phyloP scores from a whole-genome alignment of 2,329 filamentous ascomycete species.

The Elsinoe fawcettii region DNA sequence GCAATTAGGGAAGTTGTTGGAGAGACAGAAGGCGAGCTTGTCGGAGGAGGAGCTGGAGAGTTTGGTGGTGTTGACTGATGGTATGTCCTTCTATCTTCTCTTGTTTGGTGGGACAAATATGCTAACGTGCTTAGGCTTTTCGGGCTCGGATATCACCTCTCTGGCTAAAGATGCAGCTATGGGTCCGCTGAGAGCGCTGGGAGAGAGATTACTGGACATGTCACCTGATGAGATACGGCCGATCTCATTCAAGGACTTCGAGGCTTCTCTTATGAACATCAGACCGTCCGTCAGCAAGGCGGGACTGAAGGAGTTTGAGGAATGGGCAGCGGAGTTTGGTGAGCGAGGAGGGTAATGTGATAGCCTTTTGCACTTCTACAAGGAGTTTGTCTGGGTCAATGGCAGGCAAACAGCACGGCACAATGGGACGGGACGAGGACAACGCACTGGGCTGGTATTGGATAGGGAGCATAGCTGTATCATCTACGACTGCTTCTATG shows the following conservation, averaged over 20 bases:
- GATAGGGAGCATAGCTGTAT: neutral
- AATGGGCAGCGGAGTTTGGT: conserved; percentile 89
- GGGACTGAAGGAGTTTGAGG: conserved; percentile 81
- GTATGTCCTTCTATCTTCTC: conserved; percentile 41
- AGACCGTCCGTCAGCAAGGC: conserved; percentile 81
- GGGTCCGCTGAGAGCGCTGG: conserved; percentile 83
- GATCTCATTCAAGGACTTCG: conserved; percentile 75
- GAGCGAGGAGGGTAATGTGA: conserved; percentile 67
- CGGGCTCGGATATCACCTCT: conserved; percentile 91
- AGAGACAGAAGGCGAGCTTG: conserved; percentile 79
- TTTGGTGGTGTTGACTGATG: conserved; percentile 75
- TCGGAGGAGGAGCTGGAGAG: conserved; percentile 61
- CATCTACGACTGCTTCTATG: neutral
- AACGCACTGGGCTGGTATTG: neutral
- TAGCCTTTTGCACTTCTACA: neutral
- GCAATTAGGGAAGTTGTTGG: conserved; percentile 71
- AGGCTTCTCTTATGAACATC: conserved; percentile 74
- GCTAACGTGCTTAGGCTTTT: conserved; percentile 61
- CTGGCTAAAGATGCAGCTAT: conserved; percentile 96
- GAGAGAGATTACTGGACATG: conserved; percentile 82
- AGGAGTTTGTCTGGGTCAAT: neutral
- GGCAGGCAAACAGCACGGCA: neutral
- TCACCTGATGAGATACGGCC: conserved; percentile 89
- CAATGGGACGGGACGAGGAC: neutral
- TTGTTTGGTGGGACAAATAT: no score